Evolutionary conservation across 768 basidiomycete species (phyloP).

Genomic region (Royoungia palumana): DNA sequence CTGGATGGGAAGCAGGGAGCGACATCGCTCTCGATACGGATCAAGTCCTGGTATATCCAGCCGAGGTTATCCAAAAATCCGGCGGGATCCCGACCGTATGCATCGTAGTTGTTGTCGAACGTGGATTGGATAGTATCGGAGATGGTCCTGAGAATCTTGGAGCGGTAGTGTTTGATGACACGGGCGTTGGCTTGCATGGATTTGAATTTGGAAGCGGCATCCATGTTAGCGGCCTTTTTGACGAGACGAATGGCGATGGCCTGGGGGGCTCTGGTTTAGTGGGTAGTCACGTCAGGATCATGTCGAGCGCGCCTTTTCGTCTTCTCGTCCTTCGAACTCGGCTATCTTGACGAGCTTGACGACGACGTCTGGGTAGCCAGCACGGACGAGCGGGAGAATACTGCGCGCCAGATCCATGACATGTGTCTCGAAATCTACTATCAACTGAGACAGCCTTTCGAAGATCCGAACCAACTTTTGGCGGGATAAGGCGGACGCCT

Average conservation of each 20-base stretch:
- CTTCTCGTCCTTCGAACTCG: conserved; percentile 88
- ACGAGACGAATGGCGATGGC: conserved; percentile 92
- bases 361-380: no score
- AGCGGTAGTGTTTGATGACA: conserved; percentile 91
- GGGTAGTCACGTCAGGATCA: not conserved
- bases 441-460: conserved; percentile 77
- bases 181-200: conserved; percentile 93
- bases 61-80: conserved; percentile 73
- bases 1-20: conserved; percentile 88
- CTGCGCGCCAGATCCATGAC: conserved; percentile 73
- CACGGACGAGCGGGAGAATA: conserved; percentile 68
- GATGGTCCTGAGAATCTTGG: conserved; percentile 81
- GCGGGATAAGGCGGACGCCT: conserved; percentile 56
- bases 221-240: no score
- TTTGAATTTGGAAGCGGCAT: no score
- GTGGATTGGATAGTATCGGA: conserved; percentile 67
- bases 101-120: conserved; percentile 66
- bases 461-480: conserved; percentile 76
- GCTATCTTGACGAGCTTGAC: conserved; percentile 92
- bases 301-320: conserved; percentile 70
- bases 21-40: conserved; percentile 87
- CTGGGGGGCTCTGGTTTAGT: conserved; percentile 37
- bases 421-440: conserved; percentile 82
- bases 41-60: conserved; percentile 95
- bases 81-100: conserved; percentile 59